These are phyloP conservation scores for Beauveria caledonica DNA, from an alignment of 2,329 filamentous ascomycete genomes.

Conservation along the genomic window DNA sequence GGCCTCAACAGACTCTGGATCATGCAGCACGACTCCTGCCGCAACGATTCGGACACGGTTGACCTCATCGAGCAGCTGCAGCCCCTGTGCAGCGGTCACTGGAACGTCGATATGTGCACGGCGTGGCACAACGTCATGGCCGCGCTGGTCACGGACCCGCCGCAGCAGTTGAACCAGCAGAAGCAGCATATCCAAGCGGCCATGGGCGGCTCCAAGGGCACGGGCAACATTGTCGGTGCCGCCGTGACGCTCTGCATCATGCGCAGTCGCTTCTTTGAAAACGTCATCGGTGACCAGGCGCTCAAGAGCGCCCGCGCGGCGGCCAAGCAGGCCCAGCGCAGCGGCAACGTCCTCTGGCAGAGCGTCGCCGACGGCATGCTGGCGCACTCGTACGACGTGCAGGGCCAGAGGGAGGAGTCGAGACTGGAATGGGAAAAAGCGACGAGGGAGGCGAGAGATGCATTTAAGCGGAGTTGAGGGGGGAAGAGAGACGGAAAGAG, in stretches of 20 bases:
- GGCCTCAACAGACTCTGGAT: constrained; percentile 65
- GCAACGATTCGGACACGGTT: constrained; percentile 49
- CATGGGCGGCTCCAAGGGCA: constrained; percentile 58
- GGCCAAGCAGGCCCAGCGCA: constrained; percentile 57
- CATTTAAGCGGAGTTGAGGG: constrained; percentile 29
- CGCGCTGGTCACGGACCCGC: constrained; percentile 53
- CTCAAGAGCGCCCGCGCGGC: constrained; percentile 68
- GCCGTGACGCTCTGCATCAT: constrained; percentile 79
- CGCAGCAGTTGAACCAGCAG: constrained; percentile 61
- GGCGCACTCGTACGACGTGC: constrained; percentile 64
- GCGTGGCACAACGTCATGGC: constrained; percentile 71
- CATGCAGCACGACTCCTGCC: constrained; percentile 52
- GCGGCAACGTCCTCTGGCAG: constrained; percentile 66
- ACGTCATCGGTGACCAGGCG: constrained; percentile 72
- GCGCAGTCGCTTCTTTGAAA: constrained; percentile 73
- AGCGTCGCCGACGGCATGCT: constrained; percentile 76
- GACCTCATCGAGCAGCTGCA: constrained; percentile 58
- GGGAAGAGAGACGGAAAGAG: not conserved
- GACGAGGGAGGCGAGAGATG: constrained; percentile 33
- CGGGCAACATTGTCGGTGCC: constrained; percentile 71
- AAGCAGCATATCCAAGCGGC: constrained; percentile 72
- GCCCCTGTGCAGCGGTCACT: constrained; percentile 58
- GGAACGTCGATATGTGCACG: constrained; percentile 66
- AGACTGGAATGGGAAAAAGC: constrained; percentile 32
- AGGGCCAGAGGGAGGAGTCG: constrained; percentile 49